Evolutionary conservation across 345 rosid genomes (phyloP), one percentile per base, ranked within the genome.

Genomic region (Syzygium jambos): DNA sequence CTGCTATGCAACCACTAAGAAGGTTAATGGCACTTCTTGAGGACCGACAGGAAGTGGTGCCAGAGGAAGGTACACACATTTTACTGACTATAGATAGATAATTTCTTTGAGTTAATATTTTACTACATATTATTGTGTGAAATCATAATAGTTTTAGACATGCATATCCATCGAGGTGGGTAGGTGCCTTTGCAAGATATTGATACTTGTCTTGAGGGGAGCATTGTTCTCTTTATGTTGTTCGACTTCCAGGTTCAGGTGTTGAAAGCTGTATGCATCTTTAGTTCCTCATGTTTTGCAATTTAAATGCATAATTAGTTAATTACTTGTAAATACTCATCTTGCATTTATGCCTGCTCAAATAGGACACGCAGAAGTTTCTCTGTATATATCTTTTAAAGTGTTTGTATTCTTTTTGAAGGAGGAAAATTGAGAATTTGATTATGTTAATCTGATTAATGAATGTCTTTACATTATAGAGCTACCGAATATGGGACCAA

Each of bases 1-100:
- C 97, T 52, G 98, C 99, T 2, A 98, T 98, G 99, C 99, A 95
- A 91, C 99, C 99, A 34, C 80, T 96, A 87, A 91, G 99, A 88
- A 97, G 99, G 63, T 80, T 97, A 78, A 92, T 98, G 95, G 78
- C 91, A 41, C 78, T 89, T 41, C 95, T 98, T 57, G 99, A 96
- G 91, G 92, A 91, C 90, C 88, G 87, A 53, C 89, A 84, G 86
- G 99, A 95, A 25, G 57, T 91, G 65, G 93, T 93, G 88, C 95
- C 97, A 51, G 99, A 98, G 86, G 95, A 96, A 11, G 98, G 99
- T 98, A 94, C 43, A 52, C 25, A 9, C 46, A 34, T 34, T 73
- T 73, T 41, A 38, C 22, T 5, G 82, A 38, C 49, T 38, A 38
- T 23, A 73, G 49, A 38, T 0, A 68, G 82, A 73, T 73, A 73